These are phyloP conservation scores for Podosphaera fusca DNA, from an alignment of 2,329 filamentous ascomycete species.

Conservation along the genomic window DNA sequence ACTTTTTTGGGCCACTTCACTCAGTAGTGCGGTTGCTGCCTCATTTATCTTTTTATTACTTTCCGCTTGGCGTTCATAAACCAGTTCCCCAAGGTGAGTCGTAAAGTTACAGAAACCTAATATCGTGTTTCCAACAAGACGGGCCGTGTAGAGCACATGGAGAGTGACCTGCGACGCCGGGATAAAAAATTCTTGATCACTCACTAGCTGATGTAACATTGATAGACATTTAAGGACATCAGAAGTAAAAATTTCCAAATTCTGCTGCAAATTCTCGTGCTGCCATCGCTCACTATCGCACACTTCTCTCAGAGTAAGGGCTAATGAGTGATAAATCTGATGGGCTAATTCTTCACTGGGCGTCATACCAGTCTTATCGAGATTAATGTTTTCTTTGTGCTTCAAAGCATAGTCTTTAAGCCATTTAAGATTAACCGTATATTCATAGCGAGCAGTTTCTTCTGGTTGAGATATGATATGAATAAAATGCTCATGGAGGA, in stretches of 20 bases:
- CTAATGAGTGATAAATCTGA: slow-evolving; percentile 7
- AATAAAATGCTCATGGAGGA: neutral
- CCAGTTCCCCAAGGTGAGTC: slow-evolving; percentile 4
- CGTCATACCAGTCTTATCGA: slow-evolving; percentile 5
- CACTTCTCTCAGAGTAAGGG: slow-evolving; percentile 7
- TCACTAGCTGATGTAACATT: slow-evolving; percentile 2
- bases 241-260: slow-evolving; percentile 6
- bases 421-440: slow-evolving; percentile 4
- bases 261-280: slow-evolving; percentile 5
- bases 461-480: neutral
- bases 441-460: neutral
- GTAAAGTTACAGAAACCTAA: slow-evolving; percentile 8
- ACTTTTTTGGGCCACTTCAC: slow-evolving; percentile 7
- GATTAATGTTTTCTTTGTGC: neutral
- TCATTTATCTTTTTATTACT: slow-evolving; percentile 2
- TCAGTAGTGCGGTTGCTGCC: slow-evolving; percentile 5
- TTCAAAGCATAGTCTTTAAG: slow-evolving; percentile 3
- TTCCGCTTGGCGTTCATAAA: slow-evolving; percentile 7
- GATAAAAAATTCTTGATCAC: slow-evolving; percentile 3
- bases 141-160: slow-evolving; percentile 12
- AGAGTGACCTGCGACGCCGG: slow-evolving; percentile 9
- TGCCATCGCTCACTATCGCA: slow-evolving; percentile 5
- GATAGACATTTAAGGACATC: slow-evolving; percentile 6
- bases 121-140: slow-evolving; percentile 10
- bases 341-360: slow-evolving; percentile 6